Evolutionary conservation across 352 stramenopile species (phyloP).

Genomic region (Phytophthora syringae): DNA sequence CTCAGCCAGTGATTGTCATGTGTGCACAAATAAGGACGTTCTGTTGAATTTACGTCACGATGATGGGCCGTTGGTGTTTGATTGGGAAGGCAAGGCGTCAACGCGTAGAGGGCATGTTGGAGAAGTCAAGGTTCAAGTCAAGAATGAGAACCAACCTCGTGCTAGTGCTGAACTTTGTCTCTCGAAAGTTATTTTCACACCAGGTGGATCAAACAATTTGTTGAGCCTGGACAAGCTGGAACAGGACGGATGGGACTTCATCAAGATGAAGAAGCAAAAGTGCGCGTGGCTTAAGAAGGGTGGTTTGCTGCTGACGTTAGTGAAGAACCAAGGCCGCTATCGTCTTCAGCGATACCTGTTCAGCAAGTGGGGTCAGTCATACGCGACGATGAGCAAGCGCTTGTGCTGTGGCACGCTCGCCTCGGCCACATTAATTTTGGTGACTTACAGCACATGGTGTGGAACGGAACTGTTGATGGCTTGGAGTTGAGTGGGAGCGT

Average conservation of each 20-base stretch:
- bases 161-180: neutral
- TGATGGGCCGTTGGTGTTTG: conserved; percentile 13
- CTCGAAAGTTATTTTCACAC: neutral
- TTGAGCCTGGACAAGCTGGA: neutral
- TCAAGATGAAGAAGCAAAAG: neutral
- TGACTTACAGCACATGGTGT: neutral
- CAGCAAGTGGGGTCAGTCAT: neutral
- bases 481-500: neutral
- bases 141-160: neutral
- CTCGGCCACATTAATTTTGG: neutral
- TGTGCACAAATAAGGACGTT: neutral
- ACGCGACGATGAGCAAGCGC: neutral
- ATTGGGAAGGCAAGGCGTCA: conserved; percentile 9
- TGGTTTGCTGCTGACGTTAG: neutral
- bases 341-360: neutral
- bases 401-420: neutral
- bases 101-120: neutral
- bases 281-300: neutral
- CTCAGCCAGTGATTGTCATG: neutral
- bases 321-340: neutral
- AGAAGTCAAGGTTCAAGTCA: neutral
- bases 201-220: neutral
- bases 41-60: neutral
- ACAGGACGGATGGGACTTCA: neutral
- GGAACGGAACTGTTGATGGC: neutral